Evolutionary conservation across 148 eudicot genomes (phyloP).

Genomic region (Gaultheria prostrata): DNA sequence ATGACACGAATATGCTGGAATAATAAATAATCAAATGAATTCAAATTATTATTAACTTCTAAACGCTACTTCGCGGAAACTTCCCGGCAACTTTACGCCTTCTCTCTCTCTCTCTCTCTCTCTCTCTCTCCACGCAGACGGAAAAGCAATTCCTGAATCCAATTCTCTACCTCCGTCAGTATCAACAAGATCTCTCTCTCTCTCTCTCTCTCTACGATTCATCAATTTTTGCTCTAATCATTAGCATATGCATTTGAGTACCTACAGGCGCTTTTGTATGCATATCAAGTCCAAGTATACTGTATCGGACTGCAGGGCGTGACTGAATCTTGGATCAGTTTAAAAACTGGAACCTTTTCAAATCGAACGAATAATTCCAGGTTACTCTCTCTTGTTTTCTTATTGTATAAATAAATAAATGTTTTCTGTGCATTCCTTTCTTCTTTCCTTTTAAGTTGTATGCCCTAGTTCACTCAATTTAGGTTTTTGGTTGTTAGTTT

Average conservation of each 20-base stretch:
- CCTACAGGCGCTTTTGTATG: neutral
- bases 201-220: neutral
- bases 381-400: neutral
- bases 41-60: neutral
- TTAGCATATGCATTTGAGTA: neutral
- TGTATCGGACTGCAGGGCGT: neutral
- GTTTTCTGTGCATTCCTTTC: neutral
- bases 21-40: neutral
- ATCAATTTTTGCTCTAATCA: neutral
- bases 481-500: neutral
- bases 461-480: neutral
- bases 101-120: neutral
- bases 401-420: neutral
- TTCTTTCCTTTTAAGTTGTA: neutral
- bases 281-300: neutral
- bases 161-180: neutral
- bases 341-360: neutral
- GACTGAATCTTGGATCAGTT: neutral
- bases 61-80: neutral
- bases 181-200: neutral
- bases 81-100: conserved; percentile 8
- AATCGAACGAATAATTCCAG: conserved; percentile 1
- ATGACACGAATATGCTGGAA: too few relatives aligned
- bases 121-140: neutral
- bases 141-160: neutral